Evolutionary conservation across 768 basidiomycete genomes (phyloP), one percentile per base, ranked within the genome.

Genomic region (Amanita subjunquillea): DNA sequence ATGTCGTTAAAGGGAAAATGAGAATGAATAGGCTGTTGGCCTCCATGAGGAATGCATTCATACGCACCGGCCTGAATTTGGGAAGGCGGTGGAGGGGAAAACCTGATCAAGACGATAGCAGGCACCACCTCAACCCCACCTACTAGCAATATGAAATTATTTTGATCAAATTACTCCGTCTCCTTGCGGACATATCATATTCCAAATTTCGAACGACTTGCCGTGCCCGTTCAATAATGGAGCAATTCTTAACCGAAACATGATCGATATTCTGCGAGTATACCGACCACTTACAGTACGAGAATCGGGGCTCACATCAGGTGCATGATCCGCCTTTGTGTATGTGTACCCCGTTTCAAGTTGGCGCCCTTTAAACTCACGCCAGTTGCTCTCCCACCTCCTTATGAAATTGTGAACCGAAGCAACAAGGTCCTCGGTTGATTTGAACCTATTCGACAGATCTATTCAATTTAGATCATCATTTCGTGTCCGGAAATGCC

Each of bases 1-100:
- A 67, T 67, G 63, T 65, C 61, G 66, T 67, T 56, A 62, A 66
- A 60, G 68, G 63, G 67, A 67, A 36, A 62, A 62, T 53, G 62
- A 63, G 61, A 58, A 55, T 55, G 57, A 20, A 56, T 60, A 48
- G 57, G 56, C 53, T 52, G 58, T 51, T 56, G 57, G 55, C 54
- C 53, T 52, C 54, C 67, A 65, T 63, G 57, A 62, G 57, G 65
- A 66, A 68, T 72, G 69, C 69, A 70, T 70, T 72, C 71, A 68
- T 61, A 44, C 22, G 45, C 48, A 49, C 52, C 57, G 59, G 55
- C 54, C 40, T 52, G 55, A 59, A 57, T 59, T 56, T 55, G 55
- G 37, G 51, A 40, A 36, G 54, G 42, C 34, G 54, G 34, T 34
- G 34, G 34, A 34, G 38, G 54, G 50, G 41, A 46, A 45, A 55